These are phyloP conservation scores for Cercospora brassicicola DNA, from an alignment of 2,329 filamentous ascomycete species.

Conservation along the genomic window DNA sequence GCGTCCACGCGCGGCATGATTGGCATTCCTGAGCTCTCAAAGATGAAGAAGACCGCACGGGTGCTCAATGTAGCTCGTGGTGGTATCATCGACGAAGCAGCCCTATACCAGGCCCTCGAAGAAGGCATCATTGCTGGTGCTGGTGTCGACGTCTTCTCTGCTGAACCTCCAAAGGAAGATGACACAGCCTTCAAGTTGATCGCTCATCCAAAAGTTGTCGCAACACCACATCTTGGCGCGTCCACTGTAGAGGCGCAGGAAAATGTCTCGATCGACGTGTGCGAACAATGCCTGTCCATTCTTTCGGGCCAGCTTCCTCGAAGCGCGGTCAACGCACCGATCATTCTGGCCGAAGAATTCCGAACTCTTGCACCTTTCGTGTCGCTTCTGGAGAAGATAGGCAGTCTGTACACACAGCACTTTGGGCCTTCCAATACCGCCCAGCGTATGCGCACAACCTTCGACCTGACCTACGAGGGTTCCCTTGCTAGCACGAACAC, in stretches of 20 bases:
- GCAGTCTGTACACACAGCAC: conserved; percentile 75
- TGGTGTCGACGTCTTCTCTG: conserved; percentile 76
- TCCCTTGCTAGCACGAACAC: conserved; percentile 70
- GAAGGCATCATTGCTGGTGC: conserved; percentile 72
- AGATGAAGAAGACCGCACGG: conserved; percentile 72
- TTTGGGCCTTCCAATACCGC: conserved; percentile 50
- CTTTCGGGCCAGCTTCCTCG: conserved; percentile 71
- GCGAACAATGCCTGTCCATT: conserved; percentile 74
- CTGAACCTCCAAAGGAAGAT: conserved; percentile 64
- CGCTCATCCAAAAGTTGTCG: conserved; percentile 69
- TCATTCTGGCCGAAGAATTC: conserved; percentile 79
- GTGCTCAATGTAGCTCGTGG: conserved; percentile 79
- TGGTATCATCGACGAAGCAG: conserved; percentile 75
- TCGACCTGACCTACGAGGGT: conserved; percentile 76
- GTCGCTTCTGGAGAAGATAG: conserved; percentile 74
- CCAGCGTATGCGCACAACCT: conserved; percentile 60
- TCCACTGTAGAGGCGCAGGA: conserved; percentile 81
- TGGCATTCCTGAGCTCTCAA: conserved; percentile 62
- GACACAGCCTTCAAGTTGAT: conserved; percentile 65
- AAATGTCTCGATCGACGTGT: conserved; percentile 80
- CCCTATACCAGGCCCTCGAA: conserved; percentile 68
- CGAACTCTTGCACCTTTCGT: conserved; percentile 76
- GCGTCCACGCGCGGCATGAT: conserved; percentile 75
- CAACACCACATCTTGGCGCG: conserved; percentile 77
- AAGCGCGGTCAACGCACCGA: conserved; percentile 72